Evolutionary conservation across 345 rosid genomes (phyloP).

Genomic region (Linum lewisii): DNA sequence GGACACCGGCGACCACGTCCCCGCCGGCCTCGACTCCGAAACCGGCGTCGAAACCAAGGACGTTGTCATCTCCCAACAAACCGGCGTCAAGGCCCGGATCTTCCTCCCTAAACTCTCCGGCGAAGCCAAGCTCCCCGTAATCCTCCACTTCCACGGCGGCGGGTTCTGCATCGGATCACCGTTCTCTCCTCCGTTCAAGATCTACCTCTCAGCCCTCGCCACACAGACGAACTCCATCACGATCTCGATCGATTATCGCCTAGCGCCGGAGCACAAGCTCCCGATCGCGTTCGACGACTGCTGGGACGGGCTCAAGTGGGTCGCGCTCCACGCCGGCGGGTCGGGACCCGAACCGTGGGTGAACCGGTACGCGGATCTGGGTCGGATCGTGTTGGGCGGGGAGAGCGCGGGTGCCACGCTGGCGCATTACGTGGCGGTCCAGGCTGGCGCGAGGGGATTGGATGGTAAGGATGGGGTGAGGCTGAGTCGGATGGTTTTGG

Average conservation of each 20-base stretch:
- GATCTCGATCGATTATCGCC: conserved; percentile 15
- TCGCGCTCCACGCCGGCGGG: conserved; percentile 9
- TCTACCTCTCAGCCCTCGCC: conserved; percentile 4
- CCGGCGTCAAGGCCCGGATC: conserved; percentile 25
- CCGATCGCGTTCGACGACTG: conserved; percentile 18
- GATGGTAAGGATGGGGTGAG: conserved; percentile 3
- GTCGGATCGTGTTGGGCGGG: conserved; percentile 12
- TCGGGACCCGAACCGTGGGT: conserved; percentile 23
- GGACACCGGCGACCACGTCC: conserved; percentile 18
- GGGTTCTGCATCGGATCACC: conserved; percentile 18
- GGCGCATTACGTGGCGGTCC: conserved; percentile 16
- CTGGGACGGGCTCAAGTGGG: conserved; percentile 13
- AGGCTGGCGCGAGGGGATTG: conserved; percentile 13
- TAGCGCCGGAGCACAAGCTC: conserved; percentile 15
- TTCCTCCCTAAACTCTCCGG: conserved; percentile 23
- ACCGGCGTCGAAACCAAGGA: conserved; percentile 46
- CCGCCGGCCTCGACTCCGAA: conserved; percentile 31
- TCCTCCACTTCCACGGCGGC: conserved; percentile 25
- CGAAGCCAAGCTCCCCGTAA: conserved; percentile 34
- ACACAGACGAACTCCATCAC: conserved; percentile 12
- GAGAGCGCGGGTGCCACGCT: conserved; percentile 20
- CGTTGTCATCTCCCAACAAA: conserved; percentile 13
- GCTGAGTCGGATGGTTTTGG: conserved; percentile 6
- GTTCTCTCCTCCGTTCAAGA: neutral
- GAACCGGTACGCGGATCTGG: conserved; percentile 13